These are phyloP conservation scores for Linum tenue DNA, from an alignment of 345 rosid species.

Conservation along the genomic window DNA sequence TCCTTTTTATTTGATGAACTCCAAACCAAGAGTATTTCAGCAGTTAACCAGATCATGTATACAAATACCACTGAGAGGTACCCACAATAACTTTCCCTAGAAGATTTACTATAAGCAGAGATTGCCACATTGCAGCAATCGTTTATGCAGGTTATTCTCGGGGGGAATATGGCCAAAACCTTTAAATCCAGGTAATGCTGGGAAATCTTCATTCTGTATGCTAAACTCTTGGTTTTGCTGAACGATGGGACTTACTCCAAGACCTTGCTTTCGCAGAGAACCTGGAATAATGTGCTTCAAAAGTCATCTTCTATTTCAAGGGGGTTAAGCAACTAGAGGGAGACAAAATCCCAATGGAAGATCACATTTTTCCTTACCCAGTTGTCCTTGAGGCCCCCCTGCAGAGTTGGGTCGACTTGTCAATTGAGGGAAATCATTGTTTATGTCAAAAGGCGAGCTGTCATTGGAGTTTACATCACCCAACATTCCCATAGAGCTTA, in stretches of 20 bases:
- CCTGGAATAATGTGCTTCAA: slow-evolving; percentile 34
- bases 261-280: slow-evolving; percentile 80
- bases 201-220: slow-evolving; percentile 99
- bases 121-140: no score
- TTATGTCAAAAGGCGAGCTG: slow-evolving; percentile 86
- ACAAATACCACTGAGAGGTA: no score
- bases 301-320: slow-evolving; percentile 13
- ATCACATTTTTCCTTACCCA: slow-evolving; percentile 38
- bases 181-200: slow-evolving; percentile 95
- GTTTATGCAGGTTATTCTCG: not conserved
- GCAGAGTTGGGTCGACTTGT: slow-evolving; percentile 94
- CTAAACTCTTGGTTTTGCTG: slow-evolving; percentile 99
- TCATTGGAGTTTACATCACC: slow-evolving; percentile 71
- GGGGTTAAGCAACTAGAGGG: not conserved
- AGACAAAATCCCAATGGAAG: slow-evolving; percentile 7
- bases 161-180: slow-evolving; percentile 33
- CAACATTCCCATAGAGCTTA: slow-evolving; percentile 82
- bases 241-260: slow-evolving; percentile 71
- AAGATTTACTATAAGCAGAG: no score
- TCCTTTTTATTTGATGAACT: not conserved
- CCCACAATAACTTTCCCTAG: no score
- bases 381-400: slow-evolving; percentile 96
- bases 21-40: not conserved
- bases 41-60: no score
- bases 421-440: slow-evolving; percentile 84